Evolutionary conservation across 441 rosid species (phyloP), one percentile per base, ranked within the genome.

Genomic region (Omphalea diandra): DNA sequence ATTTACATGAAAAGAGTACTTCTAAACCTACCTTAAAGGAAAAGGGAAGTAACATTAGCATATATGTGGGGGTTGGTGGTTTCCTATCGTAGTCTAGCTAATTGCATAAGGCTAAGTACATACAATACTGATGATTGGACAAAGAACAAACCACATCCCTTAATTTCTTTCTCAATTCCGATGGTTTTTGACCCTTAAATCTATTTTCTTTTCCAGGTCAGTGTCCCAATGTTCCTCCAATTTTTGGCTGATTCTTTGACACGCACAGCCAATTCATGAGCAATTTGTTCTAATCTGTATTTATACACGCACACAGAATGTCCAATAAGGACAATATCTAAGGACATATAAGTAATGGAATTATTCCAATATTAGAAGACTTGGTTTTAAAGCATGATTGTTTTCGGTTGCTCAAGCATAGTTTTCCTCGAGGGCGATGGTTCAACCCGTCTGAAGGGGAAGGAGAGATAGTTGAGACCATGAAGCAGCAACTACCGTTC

Each of bases 391-490:
- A 80, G 82, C 73, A 67, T 52, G 12, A 10, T 40, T 11, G 0
- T 65, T 0, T 41, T 63, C n/a, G 60, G 75, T 78, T 67, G 84
- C 75, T 76, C 26, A 8, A 17, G 9, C 70, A 46, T 69, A 0
- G 35, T 60, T 80, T 68, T 80, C 83, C 15, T 3, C 3, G 81
- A 80, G 1, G 59, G 67, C 1, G 86, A 79, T 75, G 18, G 70
- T 67, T 57, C 59, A 83, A 75, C 83, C 10, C 60, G 49, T 70
- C 47, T 55, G 47, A 53, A 49, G 36, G 15, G 29, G 46, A 41
- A 33, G 8, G 44, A 8, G 33, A 52, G 46, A 50, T 24, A 36
- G 75, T 56, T 33, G 66, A 31, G 67, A 74, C 22, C 40, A 46
- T 20, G 74, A 71, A 64, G 33, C 81, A 67, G 59, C 79, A 68